A percentile compares a stretch with the other conserved stretches of the same genome.
Evolutionary conservation across 2,329 filamentous ascomycete species (phyloP).

Genomic region (Cladobotryum mycophilum): DNA sequence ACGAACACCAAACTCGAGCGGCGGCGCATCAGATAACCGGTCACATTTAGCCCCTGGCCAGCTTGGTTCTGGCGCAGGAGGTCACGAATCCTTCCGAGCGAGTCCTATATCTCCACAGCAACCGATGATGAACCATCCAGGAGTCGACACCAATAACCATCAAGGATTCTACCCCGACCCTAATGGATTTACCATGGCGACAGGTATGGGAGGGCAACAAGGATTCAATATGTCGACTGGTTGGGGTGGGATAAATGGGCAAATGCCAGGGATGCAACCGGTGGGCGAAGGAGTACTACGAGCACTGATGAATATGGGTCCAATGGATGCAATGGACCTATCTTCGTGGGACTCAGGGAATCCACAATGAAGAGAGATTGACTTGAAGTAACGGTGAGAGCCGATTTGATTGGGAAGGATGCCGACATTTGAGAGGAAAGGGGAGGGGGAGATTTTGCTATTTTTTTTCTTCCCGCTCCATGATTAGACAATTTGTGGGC

Average conservation of each 20-base stretch:
- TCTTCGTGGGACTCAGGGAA: conserved; percentile 39
- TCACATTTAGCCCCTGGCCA: conserved; percentile 24
- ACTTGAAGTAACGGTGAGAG: no score
- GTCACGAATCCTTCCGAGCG: conserved; percentile 43
- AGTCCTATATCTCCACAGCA: conserved; percentile 44
- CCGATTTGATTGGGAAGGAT: neutral
- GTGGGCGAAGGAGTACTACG: conserved; percentile 52
- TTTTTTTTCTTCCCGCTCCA: conserved; percentile 3
- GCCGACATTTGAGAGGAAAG: conserved; percentile 11
- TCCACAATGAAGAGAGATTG: conserved; percentile 13
- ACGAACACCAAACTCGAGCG: conserved; percentile 55
- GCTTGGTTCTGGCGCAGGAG: conserved; percentile 29
- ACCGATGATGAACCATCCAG: conserved; percentile 31
- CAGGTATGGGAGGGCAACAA: conserved; percentile 18
- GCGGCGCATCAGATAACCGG: conserved; percentile 24
- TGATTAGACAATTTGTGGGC: conserved; percentile 1
- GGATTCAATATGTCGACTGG: conserved; percentile 38
- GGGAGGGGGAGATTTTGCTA: neutral
- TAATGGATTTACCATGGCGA: conserved; percentile 30
- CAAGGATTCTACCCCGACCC: conserved; percentile 36
- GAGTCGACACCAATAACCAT: conserved; percentile 30
- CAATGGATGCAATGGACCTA: conserved; percentile 56
- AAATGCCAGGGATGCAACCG: conserved; percentile 43
- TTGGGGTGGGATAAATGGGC: conserved; percentile 38
- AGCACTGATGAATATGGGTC: conserved; percentile 51